Conservation (phyloP, 768 basidiomycete species). For the Clathrus columnatus region DNA sequence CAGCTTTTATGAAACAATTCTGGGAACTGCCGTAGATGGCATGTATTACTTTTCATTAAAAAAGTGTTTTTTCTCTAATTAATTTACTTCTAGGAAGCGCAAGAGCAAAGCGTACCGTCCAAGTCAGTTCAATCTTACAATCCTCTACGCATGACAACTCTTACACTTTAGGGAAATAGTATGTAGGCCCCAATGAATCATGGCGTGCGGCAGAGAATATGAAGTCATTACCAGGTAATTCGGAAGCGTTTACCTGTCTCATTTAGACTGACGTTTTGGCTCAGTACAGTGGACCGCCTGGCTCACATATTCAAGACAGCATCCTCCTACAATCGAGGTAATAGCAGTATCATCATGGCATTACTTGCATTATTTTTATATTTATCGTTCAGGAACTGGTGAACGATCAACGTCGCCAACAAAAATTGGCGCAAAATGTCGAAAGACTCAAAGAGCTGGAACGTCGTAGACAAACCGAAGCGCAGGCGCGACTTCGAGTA, state of each 20-base stretch:
- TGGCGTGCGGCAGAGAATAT: slow-evolving; percentile 6
- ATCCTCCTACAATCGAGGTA: slow-evolving; percentile 6
- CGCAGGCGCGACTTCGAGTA: not conserved
- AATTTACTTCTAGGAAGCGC: not conserved
- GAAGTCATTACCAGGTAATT: not conserved
- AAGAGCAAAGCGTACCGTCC: slow-evolving; percentile 3
- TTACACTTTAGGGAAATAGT: not conserved
- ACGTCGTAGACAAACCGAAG: not conserved
- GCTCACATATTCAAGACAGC: not conserved
- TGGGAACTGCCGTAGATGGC: not conserved
- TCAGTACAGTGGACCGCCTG: slow-evolving; percentile 9
- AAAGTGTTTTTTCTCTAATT: not conserved
- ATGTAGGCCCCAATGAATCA: not conserved
- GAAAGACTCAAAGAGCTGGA: slow-evolving; percentile 8
- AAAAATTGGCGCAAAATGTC: slow-evolving; percentile 5
- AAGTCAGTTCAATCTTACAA: not conserved
- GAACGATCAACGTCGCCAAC: slow-evolving; percentile 4
- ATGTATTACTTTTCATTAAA: not conserved
- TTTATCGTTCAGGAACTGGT: slow-evolving; percentile 3
- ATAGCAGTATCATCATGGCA: not conserved
- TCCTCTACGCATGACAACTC: not conserved
- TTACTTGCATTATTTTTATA: not conserved
- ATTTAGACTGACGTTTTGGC: not conserved
- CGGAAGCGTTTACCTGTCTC: not conserved
- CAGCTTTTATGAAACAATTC: slow-evolving; percentile 5